Conservation (phyloP, 1,139 yeast genomes). For the Ashbya aceris region DNA sequence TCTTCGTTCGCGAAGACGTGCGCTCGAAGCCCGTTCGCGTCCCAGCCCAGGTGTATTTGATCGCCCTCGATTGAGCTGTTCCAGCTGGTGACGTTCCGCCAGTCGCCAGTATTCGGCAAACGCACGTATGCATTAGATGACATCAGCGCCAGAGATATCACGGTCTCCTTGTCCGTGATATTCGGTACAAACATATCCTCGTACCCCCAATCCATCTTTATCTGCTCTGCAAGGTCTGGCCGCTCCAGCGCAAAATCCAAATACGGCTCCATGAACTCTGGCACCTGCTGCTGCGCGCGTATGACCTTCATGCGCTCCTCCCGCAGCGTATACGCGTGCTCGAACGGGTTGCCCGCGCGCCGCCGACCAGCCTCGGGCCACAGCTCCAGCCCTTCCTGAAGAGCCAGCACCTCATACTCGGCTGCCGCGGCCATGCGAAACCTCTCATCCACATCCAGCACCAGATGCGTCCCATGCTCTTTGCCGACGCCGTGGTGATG, state of each 20-base stretch:
- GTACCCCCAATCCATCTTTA: slow-evolving; percentile 45
- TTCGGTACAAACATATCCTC: slow-evolving; percentile 56
- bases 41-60: slow-evolving; percentile 67
- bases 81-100: slow-evolving; percentile 78
- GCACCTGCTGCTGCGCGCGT: slow-evolving; percentile 50
- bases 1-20: slow-evolving; percentile 72
- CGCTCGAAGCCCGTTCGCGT: slow-evolving; percentile 74
- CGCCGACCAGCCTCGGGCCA: slow-evolving; percentile 18
- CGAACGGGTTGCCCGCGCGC: slow-evolving; percentile 21
- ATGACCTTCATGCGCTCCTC: slow-evolving; percentile 27
- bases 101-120: slow-evolving; percentile 69
- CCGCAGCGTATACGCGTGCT: slow-evolving; percentile 14
- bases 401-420: slow-evolving; percentile 1
- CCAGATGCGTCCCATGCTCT: slow-evolving; percentile 3
- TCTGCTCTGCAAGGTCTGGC: slow-evolving; percentile 34
- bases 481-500: slow-evolving; percentile 10
- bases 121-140: slow-evolving; percentile 88
- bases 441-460: slow-evolving; percentile 6
- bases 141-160: slow-evolving; percentile 71
- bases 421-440: not conserved
- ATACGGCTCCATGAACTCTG: slow-evolving; percentile 58
- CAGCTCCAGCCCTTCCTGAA: slow-evolving; percentile 10
- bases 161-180: slow-evolving; percentile 60
- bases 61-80: slow-evolving; percentile 20
- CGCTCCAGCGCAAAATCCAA: slow-evolving; percentile 49